Evolutionary conservation across 352 stramenopile species (phyloP), one percentile per base, ranked within the genome.

Genomic region (Phytophthora pluvialis): DNA sequence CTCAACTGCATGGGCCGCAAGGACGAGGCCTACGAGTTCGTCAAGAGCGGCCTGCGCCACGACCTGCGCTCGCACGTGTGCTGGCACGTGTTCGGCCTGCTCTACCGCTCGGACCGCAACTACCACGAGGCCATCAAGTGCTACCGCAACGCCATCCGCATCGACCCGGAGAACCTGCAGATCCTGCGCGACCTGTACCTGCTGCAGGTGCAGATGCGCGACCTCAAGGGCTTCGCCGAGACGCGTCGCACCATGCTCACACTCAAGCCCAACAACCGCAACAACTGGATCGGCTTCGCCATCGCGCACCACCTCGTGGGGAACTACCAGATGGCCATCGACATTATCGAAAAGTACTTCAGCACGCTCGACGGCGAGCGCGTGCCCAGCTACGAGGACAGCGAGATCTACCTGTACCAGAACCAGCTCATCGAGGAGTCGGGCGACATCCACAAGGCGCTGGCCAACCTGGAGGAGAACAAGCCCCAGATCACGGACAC

Each of bases 81-180:
- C 83, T 99, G 97, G 97, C 97, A 99, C 79, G 97, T 99, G 5
- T 99, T 98, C 63, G 97, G 97, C 12, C 78, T 99, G 28, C 78
- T 99, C 33, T 97, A 99, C 78, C 92, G 97, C 70, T 95, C 89
- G 9, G 94, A 99, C 73, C 88, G 93, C 43, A 98, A 99, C 70
- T 99, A 99, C 77, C 72, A 86, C 39, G 95, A 99, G 72, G 97
- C 97, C 26, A 99, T 99, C 73, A 99, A 99, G 86, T 98, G 96
- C 72, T 99, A 99, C 81, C 97, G 97, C 70, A 96, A 98, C 67
- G 97, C 97, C 12, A 86, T 99, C 38, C 84, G 94, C 32, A 98
- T 99, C 54, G 97, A 99, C 77, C 75, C 83, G n/a, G 86, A 98
- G 47, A 99, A 99, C 74, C 70, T 98, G 43, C 96, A 99, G 81